Evolutionary conservation across 306 rosid genomes (phyloP), one percentile per base, ranked within the genome.

Genomic region (Gastrolobium bilobum): DNA sequence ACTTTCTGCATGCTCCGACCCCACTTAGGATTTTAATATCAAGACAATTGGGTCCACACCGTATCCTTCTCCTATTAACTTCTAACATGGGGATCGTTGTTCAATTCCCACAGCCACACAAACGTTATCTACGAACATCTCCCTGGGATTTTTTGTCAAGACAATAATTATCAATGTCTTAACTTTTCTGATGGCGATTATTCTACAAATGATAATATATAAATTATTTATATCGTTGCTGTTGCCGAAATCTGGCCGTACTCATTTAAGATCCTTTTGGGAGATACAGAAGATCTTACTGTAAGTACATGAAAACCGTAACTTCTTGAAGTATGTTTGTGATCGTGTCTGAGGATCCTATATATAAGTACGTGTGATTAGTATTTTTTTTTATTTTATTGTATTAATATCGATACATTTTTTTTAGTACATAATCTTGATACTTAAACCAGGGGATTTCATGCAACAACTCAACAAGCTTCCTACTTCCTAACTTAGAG

Each of bases 91-190:
- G 48, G 31, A 47, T 35, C 71, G n/a, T 42, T 48, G 48, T 68
- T 64, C 54, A 20, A n/a, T 35, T 73, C 37, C 10, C 54, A 81
- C 6, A 20, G 10, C 79, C 80, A 74, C 70, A 65, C 75, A 64
- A 53, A 10, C 67, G 2, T 59, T 52, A 69, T 60, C 67, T 20
- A 29, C 9, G 7, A 29, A 37, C 48, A 9, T 13, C 44, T 39
- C 14, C 0, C 29, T 53, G 68, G 31, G 52, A n/a, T n/a, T 20
- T 20, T 34, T 46, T 11, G 30, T 66, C 46, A 74, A 75, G 40
- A 4, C 34, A 47, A 14, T 6, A 7, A 11, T 52, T 0, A 53
- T 48, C 57, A 35, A 14, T 40, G 47, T n/a, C 68, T 47, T 69
- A 58, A 10, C 75, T 44, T 65, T 57, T 30, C 53, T 38, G 7